Base-by-base conservation (phyloP, 2,329 filamentous ascomycete genomes). In the Hansfordia pulvinata region DNA sequence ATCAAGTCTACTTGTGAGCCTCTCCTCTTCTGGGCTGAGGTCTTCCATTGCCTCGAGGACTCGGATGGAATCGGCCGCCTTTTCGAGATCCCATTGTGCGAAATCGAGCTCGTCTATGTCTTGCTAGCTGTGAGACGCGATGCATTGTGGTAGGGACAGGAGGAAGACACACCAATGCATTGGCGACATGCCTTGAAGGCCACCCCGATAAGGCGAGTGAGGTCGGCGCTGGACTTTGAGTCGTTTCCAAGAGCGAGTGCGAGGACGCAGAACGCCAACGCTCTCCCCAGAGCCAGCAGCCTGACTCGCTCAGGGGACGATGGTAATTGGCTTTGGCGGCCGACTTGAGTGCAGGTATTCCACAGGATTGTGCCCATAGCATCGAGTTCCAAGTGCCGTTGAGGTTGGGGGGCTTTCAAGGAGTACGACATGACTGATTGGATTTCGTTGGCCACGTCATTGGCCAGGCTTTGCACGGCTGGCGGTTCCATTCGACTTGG, bases 251-350 rank as follows among this genome's bases (percentile, higher is more conserved):
- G 54, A 30, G 66, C 68, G 22, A 67, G 54, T 22, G 77, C 70
- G 10, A 93, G 55, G 30, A 88, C 49, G 10, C 76, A 52, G 40
- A 82, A 84, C 1, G 80, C 67, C 38, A 86, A 56, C 2, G 64
- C 46, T 21, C 65, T 57, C 9, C 50, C 49, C 10, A 55, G 43
- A 6, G 54, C 35, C 3, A 65, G 36, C 16, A 61, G 37, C 29
- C 25, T 53, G 21, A 26, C 40, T 37, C 31, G 38, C 4, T 32
- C 31, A 1, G 43, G 36, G 4, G 38, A 29, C 2, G 30, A 9
- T 24, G 35, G 27, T 13, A 38, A 22, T 15, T 41, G 30, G 33
- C 47, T 41, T 26, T 58, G 43, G 6, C 55, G 49, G 19, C 48
- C 53, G 5, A 71, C 41, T 15, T 64, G 61, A 2, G 72, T 71